Base-by-base conservation (phyloP, 495 filamentous ascomycete genomes). In the Tuber microsphaerosporum region DNA sequence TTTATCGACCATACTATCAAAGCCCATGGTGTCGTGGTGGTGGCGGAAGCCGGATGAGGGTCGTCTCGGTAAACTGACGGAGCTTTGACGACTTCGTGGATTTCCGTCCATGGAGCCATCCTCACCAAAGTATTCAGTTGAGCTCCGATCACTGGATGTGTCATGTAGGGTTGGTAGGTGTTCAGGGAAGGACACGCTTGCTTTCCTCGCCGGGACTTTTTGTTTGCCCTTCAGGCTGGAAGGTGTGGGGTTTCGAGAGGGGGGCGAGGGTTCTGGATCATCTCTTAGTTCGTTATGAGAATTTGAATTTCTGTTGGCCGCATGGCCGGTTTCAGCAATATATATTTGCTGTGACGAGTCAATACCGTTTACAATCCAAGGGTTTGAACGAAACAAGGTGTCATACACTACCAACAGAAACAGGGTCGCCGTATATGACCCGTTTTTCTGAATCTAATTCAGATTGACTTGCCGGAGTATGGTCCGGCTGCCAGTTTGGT, bases 91-190 rank as follows among this genome's bases (percentile, higher is more conserved):
- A 31, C 77, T 79, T 20, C 41, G 56, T 12, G 51, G 48, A 34
- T 71, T 76, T 19, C 76, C 76, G 46, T 37, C 56, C 39, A 43
- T 43, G 20, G 77, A 79, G 34, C 51, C 65, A 41, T 75, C 76
- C 17, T 79, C 76, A 17, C 74, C 76, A 16, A 43, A 75, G 16
- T 22, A 75, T 37, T 71, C 77, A 48, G 65, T 51, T 74, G 77
- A 73, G 42, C 73, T 73, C 41, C 78, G 65, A 43, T 34, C 26
- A 34, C 71, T 70, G 31, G 77, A 75, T 68, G 71, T 45, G 26
- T 41, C 70, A 61, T 79, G 74, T 41, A 73, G 26, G 22, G 26
- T 37, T 22, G 37, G 61, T 65, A 17, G 43, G 5, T 22, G 74
- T 3, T 69, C 48, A 26, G n/a, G 46, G 20, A 45, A 46, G n/a